Percentiles rank a stretch among this genome's conserved stretches.
Conservation (phyloP, 1,284 basidiomycete genomes). For the Cryptococcus sp. region DNA sequence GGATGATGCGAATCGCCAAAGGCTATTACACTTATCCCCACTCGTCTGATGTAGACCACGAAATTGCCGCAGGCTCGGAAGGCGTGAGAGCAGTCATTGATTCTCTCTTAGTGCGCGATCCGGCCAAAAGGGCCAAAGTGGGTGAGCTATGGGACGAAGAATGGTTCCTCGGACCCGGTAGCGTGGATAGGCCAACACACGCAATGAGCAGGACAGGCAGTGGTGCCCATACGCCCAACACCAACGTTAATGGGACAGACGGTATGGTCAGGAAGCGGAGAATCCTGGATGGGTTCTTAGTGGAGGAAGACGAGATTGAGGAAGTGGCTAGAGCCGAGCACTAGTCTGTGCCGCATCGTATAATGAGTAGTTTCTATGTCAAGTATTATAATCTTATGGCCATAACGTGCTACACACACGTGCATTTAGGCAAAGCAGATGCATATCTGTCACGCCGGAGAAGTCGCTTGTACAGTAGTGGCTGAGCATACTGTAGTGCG, state of each 20-base stretch:
- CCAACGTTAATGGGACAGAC: neutral
- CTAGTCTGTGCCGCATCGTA: neutral
- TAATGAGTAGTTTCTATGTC: too few species aligned
- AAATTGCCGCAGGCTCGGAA: constrained; percentile 23
- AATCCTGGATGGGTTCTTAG: constrained; percentile 39
- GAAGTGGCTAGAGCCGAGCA: constrained; percentile 25
- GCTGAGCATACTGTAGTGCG: too few species aligned
- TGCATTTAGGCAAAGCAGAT: too few species aligned
- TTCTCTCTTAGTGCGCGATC: constrained; percentile 68
- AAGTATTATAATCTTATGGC: too few species aligned
- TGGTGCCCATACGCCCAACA: constrained; percentile 1
- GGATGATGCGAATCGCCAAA: constrained; percentile 72
- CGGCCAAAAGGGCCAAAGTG: constrained; percentile 62
- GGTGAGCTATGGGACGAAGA: constrained; percentile 66
- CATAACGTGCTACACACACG: too few species aligned
- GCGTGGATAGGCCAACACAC: constrained; percentile 17
- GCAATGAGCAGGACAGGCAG: neutral
- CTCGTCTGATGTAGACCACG: neutral
- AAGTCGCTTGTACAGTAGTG: too few species aligned
- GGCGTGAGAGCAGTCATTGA: constrained; percentile 59
- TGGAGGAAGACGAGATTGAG: constrained; percentile 33
- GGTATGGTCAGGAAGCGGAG: constrained; percentile 12
- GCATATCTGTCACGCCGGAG: too few species aligned
- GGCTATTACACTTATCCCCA: constrained; percentile 70
- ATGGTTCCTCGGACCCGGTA: constrained; percentile 60